A percentile compares a stretch with the other conserved stretches of the same genome.
phyloP scores from a whole-genome alignment of 2,329 filamentous ascomycete genomes.

The Cercospora berteroae region DNA sequence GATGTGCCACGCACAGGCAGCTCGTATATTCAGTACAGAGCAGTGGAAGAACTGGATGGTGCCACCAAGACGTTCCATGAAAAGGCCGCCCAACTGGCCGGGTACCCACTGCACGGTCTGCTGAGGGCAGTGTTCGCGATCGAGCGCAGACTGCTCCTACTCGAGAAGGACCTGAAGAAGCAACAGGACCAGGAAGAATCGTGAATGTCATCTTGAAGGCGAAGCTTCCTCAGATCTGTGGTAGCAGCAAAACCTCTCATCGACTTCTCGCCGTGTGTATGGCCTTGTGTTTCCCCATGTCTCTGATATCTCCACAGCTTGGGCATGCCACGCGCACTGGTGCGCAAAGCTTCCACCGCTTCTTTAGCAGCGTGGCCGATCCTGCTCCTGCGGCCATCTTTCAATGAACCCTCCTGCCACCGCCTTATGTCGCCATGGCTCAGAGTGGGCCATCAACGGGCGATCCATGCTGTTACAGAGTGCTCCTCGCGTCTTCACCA shows the following conservation, averaged over 20 bases:
- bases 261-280: slow-evolving; percentile 3
- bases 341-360: slow-evolving; percentile 21
- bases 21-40: slow-evolving; percentile 51
- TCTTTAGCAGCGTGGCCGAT: slow-evolving; percentile 4
- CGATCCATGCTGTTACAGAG: slow-evolving; percentile 14
- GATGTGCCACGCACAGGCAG: slow-evolving; percentile 49
- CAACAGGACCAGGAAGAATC: slow-evolving; percentile 6
- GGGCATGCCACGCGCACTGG: slow-evolving; percentile 20
- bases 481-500: slow-evolving; percentile 10
- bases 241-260: slow-evolving; percentile 10
- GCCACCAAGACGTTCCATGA: slow-evolving; percentile 52
- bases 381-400: slow-evolving; percentile 13
- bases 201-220: slow-evolving; percentile 13
- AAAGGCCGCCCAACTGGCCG: slow-evolving; percentile 51
- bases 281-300: slow-evolving; percentile 23
- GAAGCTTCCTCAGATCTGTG: slow-evolving; percentile 10
- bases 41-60: slow-evolving; percentile 46
- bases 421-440: slow-evolving; percentile 9
- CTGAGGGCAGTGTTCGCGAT: slow-evolving; percentile 51
- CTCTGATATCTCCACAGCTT: slow-evolving; percentile 18
- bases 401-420: slow-evolving; percentile 23
- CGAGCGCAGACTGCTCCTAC: slow-evolving; percentile 48
- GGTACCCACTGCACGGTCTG: slow-evolving; percentile 51
- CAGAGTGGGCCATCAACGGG: slow-evolving; percentile 7
- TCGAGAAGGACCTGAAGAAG: slow-evolving; percentile 34